Evolutionary conservation across 768 basidiomycete genomes (phyloP).

Genomic region (Hypholoma fasciculare): DNA sequence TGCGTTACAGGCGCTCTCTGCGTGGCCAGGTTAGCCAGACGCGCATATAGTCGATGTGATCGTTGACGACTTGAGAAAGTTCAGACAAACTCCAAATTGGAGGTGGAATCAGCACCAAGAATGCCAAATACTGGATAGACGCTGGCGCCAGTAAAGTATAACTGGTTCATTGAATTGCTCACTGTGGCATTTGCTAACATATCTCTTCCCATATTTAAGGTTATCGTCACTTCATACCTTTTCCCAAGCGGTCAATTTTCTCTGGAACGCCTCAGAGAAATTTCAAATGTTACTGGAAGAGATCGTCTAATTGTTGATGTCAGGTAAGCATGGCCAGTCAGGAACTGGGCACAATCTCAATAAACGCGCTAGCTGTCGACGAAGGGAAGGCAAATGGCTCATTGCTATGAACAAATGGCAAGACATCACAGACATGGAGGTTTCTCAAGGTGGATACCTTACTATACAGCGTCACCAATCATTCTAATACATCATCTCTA

Average conservation of each 20-base stretch:
- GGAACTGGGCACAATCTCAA: neutral
- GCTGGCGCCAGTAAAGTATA: conserved; percentile 85
- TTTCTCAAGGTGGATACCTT: conserved; percentile 62
- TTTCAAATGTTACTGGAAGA: conserved; percentile 71
- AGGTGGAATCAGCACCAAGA: conserved; percentile 83
- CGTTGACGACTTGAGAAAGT: conserved; percentile 12
- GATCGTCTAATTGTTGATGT: conserved; percentile 94
- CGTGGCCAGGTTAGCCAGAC: conserved; percentile 72
- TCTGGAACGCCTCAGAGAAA: conserved; percentile 59
- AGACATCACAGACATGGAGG: conserved; percentile 91
- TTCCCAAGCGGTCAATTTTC: conserved; percentile 87
- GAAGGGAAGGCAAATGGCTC: conserved; percentile 75
- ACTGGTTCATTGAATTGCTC: neutral
- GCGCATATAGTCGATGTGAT: neutral
- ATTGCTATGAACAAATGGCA: conserved; percentile 99
- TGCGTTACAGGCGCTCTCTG: conserved; percentile 77
- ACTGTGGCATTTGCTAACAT: neutral
- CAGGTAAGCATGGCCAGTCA: conserved; percentile 54
- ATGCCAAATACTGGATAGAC: conserved; percentile 83
- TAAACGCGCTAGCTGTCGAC: conserved; percentile 66
- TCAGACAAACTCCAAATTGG: conserved; percentile 86
- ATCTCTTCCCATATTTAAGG: conserved; percentile 43
- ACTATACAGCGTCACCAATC: neutral
- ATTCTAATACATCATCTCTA: conserved; percentile 26
- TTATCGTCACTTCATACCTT: conserved; percentile 97